Conservation (phyloP, 164 flowering plant genomes). For the Macadamia tetraphylla region DNA sequence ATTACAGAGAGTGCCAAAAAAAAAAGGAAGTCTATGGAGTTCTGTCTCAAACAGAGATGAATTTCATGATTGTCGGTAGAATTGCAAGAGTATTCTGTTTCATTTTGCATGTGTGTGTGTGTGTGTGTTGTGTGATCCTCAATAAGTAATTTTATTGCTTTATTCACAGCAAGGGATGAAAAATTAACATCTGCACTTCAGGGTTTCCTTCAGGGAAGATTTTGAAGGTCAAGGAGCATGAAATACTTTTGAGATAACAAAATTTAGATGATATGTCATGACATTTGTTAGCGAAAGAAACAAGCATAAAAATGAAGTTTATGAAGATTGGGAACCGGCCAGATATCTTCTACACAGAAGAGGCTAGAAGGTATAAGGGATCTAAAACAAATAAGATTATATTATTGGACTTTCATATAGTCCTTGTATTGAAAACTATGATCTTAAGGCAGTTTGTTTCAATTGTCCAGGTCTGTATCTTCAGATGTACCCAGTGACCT, state of each 20-base stretch:
- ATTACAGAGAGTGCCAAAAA: no score
- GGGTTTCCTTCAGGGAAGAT: neutral
- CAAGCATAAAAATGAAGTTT: conserved; percentile 61
- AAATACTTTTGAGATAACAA: neutral
- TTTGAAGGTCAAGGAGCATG: neutral
- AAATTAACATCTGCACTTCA: neutral
- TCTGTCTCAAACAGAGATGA: no score
- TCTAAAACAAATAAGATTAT: neutral
- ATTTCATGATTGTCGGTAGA: no score
- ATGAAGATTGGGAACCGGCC: conserved; percentile 88
- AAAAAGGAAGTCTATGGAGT: no score
- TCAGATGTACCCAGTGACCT: conserved; percentile 69
- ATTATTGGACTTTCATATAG: neutral
- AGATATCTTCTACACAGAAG: conserved; percentile 78
- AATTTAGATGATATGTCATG: conserved; percentile 2
- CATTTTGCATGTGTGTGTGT: no score
- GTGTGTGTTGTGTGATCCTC: neutral
- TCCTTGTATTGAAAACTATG: no score
- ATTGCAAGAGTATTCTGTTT: no score
- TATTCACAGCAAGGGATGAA: neutral
- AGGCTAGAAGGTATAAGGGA: conserved; percentile 60
- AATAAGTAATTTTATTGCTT: neutral
- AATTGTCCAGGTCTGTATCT: conserved; percentile 50
- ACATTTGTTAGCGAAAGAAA: conserved; percentile 6
- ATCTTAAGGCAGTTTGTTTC: neutral